A percentile compares a stretch with the other conserved stretches of the same genome.
Evolutionary conservation across 768 basidiomycete genomes (phyloP).

Genomic region (Tulasnella sp.): DNA sequence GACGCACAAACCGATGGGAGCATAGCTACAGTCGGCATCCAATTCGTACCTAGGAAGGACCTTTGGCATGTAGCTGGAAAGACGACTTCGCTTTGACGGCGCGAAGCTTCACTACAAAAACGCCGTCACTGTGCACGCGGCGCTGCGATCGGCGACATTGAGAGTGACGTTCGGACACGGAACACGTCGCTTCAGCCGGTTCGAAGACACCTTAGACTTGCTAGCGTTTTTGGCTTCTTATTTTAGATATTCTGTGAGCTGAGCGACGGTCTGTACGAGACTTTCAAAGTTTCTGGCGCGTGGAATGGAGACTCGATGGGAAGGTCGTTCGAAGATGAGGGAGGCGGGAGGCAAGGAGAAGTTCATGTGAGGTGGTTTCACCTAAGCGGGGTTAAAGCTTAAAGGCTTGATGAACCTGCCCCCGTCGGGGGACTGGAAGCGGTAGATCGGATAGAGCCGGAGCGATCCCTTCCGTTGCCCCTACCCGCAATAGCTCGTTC

Average conservation of each 20-base stretch:
- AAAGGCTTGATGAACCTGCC: neutral
- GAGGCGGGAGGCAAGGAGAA: neutral
- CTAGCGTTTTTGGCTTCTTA: neutral
- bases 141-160: neutral
- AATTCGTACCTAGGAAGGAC: neutral
- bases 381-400: neutral
- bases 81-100: neutral
- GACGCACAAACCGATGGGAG: neutral
- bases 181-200: neutral
- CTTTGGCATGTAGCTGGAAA: neutral
- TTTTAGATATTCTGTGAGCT: neutral
- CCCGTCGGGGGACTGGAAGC: neutral
- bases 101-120: neutral
- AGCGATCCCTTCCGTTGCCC: neutral
- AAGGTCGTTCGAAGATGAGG: neutral
- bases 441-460: neutral
- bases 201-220: neutral
- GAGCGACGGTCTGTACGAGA: neutral
- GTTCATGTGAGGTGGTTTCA: conserved; percentile 5
- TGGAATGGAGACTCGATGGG: neutral
- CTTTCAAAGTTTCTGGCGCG: neutral
- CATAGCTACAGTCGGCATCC: neutral
- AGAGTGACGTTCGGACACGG: neutral
- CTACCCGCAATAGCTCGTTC: neutral
- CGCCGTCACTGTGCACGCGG: neutral